phyloP scores from a whole-genome alignment of 495 filamentous ascomycete species.

The Hyaloscypha finlandica region DNA sequence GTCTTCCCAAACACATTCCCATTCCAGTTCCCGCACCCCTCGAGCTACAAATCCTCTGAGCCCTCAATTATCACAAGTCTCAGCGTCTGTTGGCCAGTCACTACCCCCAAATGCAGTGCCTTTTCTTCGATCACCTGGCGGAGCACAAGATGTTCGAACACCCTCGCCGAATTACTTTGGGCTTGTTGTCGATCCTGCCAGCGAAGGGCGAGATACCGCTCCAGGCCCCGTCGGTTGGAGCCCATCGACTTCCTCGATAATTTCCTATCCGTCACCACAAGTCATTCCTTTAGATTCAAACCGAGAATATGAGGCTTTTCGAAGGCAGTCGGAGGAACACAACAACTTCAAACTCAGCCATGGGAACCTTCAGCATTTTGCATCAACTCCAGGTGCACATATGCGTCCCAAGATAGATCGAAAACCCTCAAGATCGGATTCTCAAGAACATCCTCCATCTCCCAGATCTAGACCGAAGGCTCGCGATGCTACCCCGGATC shows the following conservation, averaged over 20 bases:
- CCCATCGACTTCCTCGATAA: constrained; percentile 64
- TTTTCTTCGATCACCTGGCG: constrained; percentile 48
- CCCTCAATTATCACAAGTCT: constrained; percentile 36
- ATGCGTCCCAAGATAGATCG: constrained; percentile 21
- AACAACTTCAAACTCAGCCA: constrained; percentile 54
- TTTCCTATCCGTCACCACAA: constrained; percentile 69
- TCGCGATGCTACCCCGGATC: constrained; percentile 18
- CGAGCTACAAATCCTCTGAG: constrained; percentile 42
- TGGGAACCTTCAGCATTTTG: constrained; percentile 45
- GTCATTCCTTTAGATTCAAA: constrained; percentile 71
- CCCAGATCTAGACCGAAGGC: constrained; percentile 22
- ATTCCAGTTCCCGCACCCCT: constrained; percentile 43
- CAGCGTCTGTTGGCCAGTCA: constrained; percentile 31
- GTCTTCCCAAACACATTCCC: constrained; percentile 38
- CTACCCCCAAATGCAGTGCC: constrained; percentile 29
- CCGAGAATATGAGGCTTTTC: constrained; percentile 74
- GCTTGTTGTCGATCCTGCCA: constrained; percentile 60
- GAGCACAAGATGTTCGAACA: constrained; percentile 43
- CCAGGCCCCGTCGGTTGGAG: constrained; percentile 70
- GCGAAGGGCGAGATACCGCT: constrained; percentile 61
- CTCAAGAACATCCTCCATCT: constrained; percentile 23
- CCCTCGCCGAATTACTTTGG: constrained; percentile 85
- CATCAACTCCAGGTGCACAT: constrained; percentile 27
- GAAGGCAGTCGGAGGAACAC: constrained; percentile 66
- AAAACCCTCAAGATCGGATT: constrained; percentile 20